Evolutionary conservation across 495 filamentous ascomycete species (phyloP), one percentile per base, ranked within the genome.

Genomic region (Bombardia bombarda): DNA sequence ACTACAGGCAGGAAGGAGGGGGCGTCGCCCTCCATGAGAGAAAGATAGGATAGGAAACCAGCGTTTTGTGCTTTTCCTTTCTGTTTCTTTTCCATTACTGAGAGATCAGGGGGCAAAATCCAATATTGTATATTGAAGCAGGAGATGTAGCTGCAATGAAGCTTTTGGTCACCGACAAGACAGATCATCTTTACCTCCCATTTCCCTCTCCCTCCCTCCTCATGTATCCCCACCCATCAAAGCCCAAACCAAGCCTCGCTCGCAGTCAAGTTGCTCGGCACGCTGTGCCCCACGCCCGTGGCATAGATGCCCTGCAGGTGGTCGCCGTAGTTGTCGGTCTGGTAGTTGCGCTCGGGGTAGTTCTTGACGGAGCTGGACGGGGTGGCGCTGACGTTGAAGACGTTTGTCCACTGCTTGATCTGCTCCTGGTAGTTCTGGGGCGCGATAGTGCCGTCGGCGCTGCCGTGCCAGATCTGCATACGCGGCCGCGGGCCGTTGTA

Each of bases 381-480:
- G 22, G 53, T 58, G 47, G 57, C 47, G 32, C 38, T 46, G 2
- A 65, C 54, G 7, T 67, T 65, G 32, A 71, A 59, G 2, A 78
- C 71, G 23, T 62, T 68, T 2, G 68, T 69, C 72, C 73, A 75
- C 57, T 73, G 67, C 60, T 74, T 70, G 45, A 75, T 62, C 38
- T 56, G 51, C 57, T 76, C 70, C 22, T 66, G 50, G 25, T 72
- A 66, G 52, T 75, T 74, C 35, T 65, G 53, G 18, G 62, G 68
- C 41, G 58, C 57, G 4, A 79, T 45, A 1, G 62, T 68, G 24
- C 61, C 55, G 44, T 77, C 72, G 4, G 44, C 54, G 14, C 60
- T 70, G 20, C 73, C 72, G 49, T 77, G 73, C 52, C 59, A 72
- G 42, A 77, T 59, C 63, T 79, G 76, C 71, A 83, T 75, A 44